Conservation (phyloP, 2,329 filamentous ascomycete genomes). For the Aspergillus ustus region DNA sequence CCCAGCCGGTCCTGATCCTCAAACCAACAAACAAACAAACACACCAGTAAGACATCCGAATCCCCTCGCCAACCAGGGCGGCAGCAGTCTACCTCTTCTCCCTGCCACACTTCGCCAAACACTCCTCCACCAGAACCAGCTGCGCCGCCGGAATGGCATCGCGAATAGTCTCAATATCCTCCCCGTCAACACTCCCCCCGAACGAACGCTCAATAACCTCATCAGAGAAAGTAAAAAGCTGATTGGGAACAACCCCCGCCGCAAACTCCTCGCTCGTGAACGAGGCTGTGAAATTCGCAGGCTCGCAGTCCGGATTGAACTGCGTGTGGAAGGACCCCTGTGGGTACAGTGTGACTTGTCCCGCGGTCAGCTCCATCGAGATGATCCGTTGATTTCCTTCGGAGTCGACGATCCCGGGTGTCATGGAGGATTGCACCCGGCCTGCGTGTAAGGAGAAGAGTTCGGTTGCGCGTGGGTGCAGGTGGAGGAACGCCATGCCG, state of each 20-base stretch:
- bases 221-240: conserved; percentile 27
- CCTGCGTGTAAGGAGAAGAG: conserved; percentile 28
- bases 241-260: conserved; percentile 24
- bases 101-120: conserved; percentile 30
- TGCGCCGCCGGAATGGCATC: conserved; percentile 23
- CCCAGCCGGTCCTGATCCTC: no score
- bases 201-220: conserved; percentile 26
- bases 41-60: no score
- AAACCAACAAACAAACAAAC: no score
- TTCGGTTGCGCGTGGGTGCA: conserved; percentile 32
- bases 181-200: conserved; percentile 27
- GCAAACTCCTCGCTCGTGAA: conserved; percentile 31
- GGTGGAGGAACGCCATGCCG: conserved; percentile 32
- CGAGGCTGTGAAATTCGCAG: conserved; percentile 30
- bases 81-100: conserved; percentile 22
- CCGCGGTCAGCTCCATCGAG: conserved; percentile 20
- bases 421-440: conserved; percentile 26
- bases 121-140: conserved; percentile 30
- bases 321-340: conserved; percentile 33
- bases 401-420: conserved; percentile 21
- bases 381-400: conserved; percentile 27
- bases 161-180: conserved; percentile 29
- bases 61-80: no score
- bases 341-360: conserved; percentile 31
- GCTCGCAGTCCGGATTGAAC: conserved; percentile 32